Evolutionary conservation across 2,329 filamentous ascomycete species (phyloP).

Genomic region (Ophiocordyceps polyrhachis-furcata): DNA sequence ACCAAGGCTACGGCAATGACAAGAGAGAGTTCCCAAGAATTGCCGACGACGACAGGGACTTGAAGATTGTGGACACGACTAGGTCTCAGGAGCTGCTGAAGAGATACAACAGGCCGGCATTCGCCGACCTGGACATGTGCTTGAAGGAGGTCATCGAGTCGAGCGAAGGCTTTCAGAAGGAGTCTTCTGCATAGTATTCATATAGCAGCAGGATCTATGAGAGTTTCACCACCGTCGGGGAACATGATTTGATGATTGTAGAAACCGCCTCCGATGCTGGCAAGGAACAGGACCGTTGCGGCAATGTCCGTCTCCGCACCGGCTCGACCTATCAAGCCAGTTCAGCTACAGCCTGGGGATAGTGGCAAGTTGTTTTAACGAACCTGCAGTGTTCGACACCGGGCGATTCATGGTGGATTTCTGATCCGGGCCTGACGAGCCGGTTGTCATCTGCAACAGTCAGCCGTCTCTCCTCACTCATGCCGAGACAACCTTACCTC

Average conservation of each 20-base stretch:
- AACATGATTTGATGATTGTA: conserved; percentile 1
- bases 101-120: not conserved
- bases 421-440: conserved; percentile 1
- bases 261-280: not conserved
- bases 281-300: not conserved
- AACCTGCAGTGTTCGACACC: not conserved
- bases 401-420: conserved; percentile 1
- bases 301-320: not conserved
- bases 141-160: not conserved
- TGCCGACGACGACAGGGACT: not conserved
- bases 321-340: not conserved
- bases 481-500: too few species aligned
- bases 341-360: too few species aligned
- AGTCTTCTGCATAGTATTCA: not conserved
- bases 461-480: too few species aligned
- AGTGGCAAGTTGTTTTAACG: not conserved
- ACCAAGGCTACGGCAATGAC: not conserved
- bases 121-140: not conserved
- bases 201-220: not conserved
- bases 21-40: not conserved
- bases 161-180: not conserved
- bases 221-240: not conserved
- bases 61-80: not conserved
- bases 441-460: not conserved
- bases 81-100: not conserved